A percentile compares a stretch with the other conserved stretches of the same genome.
Evolutionary conservation across 2,329 filamentous ascomycete genomes (phyloP).

Genomic region (Myriosclerotinia curreyana): DNA sequence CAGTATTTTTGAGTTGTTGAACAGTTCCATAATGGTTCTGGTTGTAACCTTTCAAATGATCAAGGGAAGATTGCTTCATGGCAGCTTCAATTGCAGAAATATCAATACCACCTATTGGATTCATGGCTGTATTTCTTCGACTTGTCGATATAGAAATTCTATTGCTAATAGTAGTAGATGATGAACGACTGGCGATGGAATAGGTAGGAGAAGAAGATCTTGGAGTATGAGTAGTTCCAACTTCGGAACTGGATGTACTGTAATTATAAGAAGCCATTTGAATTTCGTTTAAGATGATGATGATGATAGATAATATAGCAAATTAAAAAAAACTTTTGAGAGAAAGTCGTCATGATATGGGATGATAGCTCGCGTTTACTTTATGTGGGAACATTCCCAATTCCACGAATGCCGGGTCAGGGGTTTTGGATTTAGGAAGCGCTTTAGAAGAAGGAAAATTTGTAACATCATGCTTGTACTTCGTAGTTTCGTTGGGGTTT

Average conservation of each 20-base stretch:
- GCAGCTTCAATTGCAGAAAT: slow-evolving; percentile 55
- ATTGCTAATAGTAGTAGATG: slow-evolving; percentile 28
- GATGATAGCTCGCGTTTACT: slow-evolving; percentile 22
- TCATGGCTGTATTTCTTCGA: slow-evolving; percentile 33
- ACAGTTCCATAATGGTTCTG: slow-evolving; percentile 55
- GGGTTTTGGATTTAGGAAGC: not conserved
- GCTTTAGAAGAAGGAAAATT: slow-evolving; percentile 14
- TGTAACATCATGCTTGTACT: slow-evolving; percentile 29
- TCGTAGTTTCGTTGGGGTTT: slow-evolving; percentile 37
- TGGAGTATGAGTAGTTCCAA: slow-evolving; percentile 21
- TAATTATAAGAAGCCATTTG: slow-evolving; percentile 36
- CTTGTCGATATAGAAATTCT: slow-evolving; percentile 35
- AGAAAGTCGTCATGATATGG: slow-evolving; percentile 30
- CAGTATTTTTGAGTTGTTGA: slow-evolving; percentile 51
- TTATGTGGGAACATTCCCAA: slow-evolving; percentile 26
- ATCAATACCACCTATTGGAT: slow-evolving; percentile 45
- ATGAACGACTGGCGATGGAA: not conserved
- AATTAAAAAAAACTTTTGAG: slow-evolving; percentile 19
- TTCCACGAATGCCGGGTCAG: slow-evolving; percentile 2
- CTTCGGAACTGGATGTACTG: slow-evolving; percentile 32
- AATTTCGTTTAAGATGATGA: slow-evolving; percentile 5
- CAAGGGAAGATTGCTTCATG: slow-evolving; percentile 59
- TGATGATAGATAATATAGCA: slow-evolving; percentile 16
- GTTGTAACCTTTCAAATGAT: slow-evolving; percentile 59
- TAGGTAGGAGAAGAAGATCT: slow-evolving; percentile 34